Conservation (phyloP, 2,329 filamentous ascomycete genomes). For the Eurotiales sp. region DNA sequence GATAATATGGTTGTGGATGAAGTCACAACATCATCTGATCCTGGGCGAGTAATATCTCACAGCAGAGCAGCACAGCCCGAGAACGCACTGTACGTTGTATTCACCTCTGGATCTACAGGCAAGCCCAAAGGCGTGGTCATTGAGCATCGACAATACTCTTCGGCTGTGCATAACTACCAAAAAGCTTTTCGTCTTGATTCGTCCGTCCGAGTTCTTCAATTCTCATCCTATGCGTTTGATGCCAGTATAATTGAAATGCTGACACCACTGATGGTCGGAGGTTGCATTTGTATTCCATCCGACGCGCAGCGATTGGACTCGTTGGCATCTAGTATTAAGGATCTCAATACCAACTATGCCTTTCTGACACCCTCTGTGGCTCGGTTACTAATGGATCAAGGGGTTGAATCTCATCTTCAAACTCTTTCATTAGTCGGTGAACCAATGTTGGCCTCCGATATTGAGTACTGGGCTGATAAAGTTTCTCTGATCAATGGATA, state of each 20-base stretch:
- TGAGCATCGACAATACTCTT: slow-evolving; percentile 57
- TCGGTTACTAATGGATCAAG: slow-evolving; percentile 16
- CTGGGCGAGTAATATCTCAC: neutral
- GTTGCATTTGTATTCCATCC: slow-evolving; percentile 57
- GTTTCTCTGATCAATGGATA: neutral
- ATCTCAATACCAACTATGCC: slow-evolving; percentile 51
- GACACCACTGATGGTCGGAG: slow-evolving; percentile 53
- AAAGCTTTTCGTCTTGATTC: slow-evolving; percentile 47
- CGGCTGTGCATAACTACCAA: slow-evolving; percentile 52
- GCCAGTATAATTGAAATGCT: slow-evolving; percentile 53
- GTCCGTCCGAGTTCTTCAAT: slow-evolving; percentile 57
- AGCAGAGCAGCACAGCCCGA: neutral
- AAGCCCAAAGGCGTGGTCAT: slow-evolving; percentile 58
- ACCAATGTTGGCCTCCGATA: neutral
- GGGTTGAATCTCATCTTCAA: neutral
- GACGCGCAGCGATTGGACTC: slow-evolving; percentile 18
- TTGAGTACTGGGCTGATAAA: neutral
- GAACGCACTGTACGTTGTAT: slow-evolving; percentile 55
- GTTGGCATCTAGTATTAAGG: slow-evolving; percentile 37
- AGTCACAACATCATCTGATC: neutral
- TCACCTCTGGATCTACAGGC: slow-evolving; percentile 54
- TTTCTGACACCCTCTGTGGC: slow-evolving; percentile 61
- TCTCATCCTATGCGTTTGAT: slow-evolving; percentile 55
- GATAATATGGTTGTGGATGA: neutral
- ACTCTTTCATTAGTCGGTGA: neutral